A percentile compares a stretch with the other conserved stretches of the same genome.
phyloP scores from a whole-genome alignment of 2,329 filamentous ascomycete species.

The Dothiorella sarmentorum region DNA sequence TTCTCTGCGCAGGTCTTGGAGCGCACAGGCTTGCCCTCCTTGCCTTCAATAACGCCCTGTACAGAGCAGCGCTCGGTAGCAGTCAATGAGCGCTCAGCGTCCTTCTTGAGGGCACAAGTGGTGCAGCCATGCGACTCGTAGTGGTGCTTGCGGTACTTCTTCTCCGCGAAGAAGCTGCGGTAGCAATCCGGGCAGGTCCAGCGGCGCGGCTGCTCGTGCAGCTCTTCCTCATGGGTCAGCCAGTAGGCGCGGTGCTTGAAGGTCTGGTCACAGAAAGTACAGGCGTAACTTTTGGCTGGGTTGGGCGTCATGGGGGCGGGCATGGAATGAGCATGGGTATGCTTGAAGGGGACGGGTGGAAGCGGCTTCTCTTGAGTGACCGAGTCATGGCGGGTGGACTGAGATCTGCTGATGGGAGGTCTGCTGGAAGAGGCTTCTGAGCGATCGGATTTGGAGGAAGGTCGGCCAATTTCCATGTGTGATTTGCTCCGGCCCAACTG shows the following conservation, averaged over 20 bases:
- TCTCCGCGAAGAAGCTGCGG: slow-evolving; percentile 65
- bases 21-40: slow-evolving; percentile 1
- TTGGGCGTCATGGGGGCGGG: not conserved
- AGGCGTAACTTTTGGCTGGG: slow-evolving; percentile 38
- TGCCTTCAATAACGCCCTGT: slow-evolving; percentile 8
- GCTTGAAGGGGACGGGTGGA: slow-evolving; percentile 5
- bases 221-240: slow-evolving; percentile 68
- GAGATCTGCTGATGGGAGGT: not conserved
- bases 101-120: slow-evolving; percentile 56
- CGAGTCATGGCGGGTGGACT: slow-evolving; percentile 10
- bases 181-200: slow-evolving; percentile 67
- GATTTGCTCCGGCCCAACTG: slow-evolving; percentile 10
- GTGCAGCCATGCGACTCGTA: slow-evolving; percentile 61
- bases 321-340: not conserved
- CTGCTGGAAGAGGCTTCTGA: not conserved
- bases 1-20: slow-evolving; percentile 14
- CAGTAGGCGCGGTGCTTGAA: slow-evolving; percentile 68
- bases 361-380: slow-evolving; percentile 2
- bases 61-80: slow-evolving; percentile 1
- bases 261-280: slow-evolving; percentile 57
- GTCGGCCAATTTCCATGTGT: slow-evolving; percentile 3
- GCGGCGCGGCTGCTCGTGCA: slow-evolving; percentile 65
- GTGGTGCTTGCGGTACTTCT: slow-evolving; percentile 66
- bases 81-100: not conserved
- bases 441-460: slow-evolving; percentile 5